A percentile compares a stretch with the other conserved stretches of the same genome.
These are phyloP conservation scores for Beauveria bassiana DNA, from an alignment of 2,329 filamentous ascomycete species.

Conservation along the genomic window DNA sequence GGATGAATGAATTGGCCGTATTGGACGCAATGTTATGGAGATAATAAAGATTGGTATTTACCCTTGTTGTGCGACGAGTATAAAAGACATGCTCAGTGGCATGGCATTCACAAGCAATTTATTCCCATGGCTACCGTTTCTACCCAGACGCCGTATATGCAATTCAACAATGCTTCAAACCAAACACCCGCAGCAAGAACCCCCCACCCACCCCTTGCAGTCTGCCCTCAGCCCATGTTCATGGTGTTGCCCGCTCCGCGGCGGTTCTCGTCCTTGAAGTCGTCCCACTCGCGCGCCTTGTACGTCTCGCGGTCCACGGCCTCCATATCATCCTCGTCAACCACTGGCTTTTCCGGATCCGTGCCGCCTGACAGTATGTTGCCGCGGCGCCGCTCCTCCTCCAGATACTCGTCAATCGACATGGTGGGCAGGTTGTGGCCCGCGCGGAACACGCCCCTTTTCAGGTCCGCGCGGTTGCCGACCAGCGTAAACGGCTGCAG, in stretches of 20 bases:
- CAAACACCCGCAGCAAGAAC: neutral
- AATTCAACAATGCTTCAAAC: neutral
- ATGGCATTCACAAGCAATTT: neutral
- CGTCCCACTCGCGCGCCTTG: slow-evolving; percentile 93
- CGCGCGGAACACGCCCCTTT: slow-evolving; percentile 75
- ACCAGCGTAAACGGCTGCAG: slow-evolving; percentile 86
- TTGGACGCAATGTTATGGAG: too few relatives aligned
- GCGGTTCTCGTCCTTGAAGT: slow-evolving; percentile 84
- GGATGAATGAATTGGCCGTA: too few relatives aligned
- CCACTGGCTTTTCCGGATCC: slow-evolving; percentile 59
- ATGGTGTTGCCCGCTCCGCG: slow-evolving; percentile 76
- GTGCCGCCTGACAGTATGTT: slow-evolving; percentile 89
- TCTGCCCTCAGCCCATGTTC: slow-evolving; percentile 53
- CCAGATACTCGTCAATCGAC: slow-evolving; percentile 95
- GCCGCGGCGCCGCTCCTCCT: slow-evolving; percentile 76
- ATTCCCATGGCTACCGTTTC: neutral
- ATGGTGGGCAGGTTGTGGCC: slow-evolving; percentile 95
- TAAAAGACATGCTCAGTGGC: too few relatives aligned
- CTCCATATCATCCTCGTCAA: slow-evolving; percentile 87
- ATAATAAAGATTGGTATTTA: neutral
- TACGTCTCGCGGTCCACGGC: slow-evolving; percentile 82
- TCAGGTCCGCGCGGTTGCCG: slow-evolving; percentile 65
- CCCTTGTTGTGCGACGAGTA: too few relatives aligned
- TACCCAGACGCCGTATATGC: slow-evolving; percentile 2
- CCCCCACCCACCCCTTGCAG: too few relatives aligned